Evolutionary conservation across 192 early-diverging fungal genomes (phyloP), one percentile per base, ranked within the genome.

Genomic region (Coemansia sp.): DNA sequence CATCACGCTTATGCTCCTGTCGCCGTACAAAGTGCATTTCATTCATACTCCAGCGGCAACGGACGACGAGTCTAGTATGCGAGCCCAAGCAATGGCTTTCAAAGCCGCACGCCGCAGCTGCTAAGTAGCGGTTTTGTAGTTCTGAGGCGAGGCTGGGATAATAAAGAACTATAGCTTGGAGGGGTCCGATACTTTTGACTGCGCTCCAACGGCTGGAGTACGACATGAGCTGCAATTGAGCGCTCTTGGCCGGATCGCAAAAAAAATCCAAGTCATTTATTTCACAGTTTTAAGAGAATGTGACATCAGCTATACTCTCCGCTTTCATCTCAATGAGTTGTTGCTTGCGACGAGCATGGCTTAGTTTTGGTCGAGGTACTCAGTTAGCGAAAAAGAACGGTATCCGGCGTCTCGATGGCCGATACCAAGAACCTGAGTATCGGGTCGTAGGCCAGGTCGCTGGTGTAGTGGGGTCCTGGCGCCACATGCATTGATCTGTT

Each of bases 251-350:
- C 1, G 72, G 71, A 24, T 79, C 62, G 65, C 77, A 74, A 16
- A 88, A 89, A 56, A 94, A 88, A 26, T 86, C 82, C 53, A 93
- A 65, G 57, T 88, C 78, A 31, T 82, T 91, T 53, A 95, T 94
- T 71, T 95, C 94, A 85, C 94, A 95, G 61, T n/a, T 95, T 95
- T 39, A 86, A 86, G 91, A 92, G 91, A 60, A 88, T 88, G 62
- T 92, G 88, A 67, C 87, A 92, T 7, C 77, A 62, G 53, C 87
- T 88, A 65, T 90, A 89, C 26, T 43, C 56, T 46, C 69, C 73
- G 34, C 58, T 51, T 34, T 76, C 48, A 21, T 60, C 43, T 50
- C 34, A 71, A 48, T 24, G 11, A 66, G 64, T n/a, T 53, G 58
- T 69, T 74, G 21, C 62, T 14, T 36, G 57, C 26, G 13, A 63